Percentiles rank a stretch among this genome's conserved stretches.
These are phyloP conservation scores for Aquilaria yunnanensis DNA, from an alignment of 345 rosid genomes.

Conservation along the genomic window DNA sequence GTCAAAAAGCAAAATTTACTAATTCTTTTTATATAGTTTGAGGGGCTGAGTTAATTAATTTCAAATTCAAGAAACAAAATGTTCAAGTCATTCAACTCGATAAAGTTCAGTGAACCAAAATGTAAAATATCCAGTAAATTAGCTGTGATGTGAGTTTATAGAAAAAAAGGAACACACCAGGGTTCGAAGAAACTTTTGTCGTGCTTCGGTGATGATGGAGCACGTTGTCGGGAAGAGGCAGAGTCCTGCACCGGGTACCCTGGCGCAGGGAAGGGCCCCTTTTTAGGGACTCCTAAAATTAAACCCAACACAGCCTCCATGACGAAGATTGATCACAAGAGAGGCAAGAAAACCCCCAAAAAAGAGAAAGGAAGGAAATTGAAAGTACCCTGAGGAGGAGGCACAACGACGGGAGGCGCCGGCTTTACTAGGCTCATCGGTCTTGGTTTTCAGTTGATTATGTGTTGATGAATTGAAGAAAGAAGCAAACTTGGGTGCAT, in stretches of 20 bases:
- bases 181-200: slow-evolving; percentile 49
- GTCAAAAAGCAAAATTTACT: no score
- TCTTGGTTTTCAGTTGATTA: not conserved
- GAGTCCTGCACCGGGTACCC: slow-evolving; percentile 47
- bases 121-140: not conserved
- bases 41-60: no score
- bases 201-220: slow-evolving; percentile 34
- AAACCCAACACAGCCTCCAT: slow-evolving; percentile 13
- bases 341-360: not conserved
- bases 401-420: slow-evolving; percentile 56
- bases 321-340: slow-evolving; percentile 5
- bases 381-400: slow-evolving; percentile 57
- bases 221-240: slow-evolving; percentile 38
- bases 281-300: slow-evolving; percentile 28
- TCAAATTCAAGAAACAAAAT: no score
- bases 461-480: not conserved
- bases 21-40: no score
- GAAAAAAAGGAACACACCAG: no score
- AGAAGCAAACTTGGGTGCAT: not conserved
- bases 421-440: slow-evolving; percentile 7
- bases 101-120: not conserved
- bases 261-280: slow-evolving; percentile 51
- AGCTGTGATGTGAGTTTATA: no score
- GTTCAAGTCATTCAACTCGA: no score
- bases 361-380: not conserved